These are phyloP conservation scores for Aspergillus steynii DNA, from an alignment of 495 filamentous ascomycete species.

Conservation along the genomic window DNA sequence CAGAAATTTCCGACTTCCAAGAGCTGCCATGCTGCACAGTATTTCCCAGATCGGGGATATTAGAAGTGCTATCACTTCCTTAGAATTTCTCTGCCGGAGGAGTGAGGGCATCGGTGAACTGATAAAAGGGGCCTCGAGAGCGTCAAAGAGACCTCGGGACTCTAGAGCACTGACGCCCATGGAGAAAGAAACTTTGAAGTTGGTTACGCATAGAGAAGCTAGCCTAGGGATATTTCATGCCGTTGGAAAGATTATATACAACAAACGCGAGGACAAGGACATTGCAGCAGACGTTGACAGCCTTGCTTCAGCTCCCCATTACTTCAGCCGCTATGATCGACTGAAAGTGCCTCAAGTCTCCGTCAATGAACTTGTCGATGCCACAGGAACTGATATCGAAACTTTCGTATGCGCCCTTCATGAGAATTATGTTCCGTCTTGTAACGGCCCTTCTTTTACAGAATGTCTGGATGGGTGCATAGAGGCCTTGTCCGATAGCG, in stretches of 20 bases:
- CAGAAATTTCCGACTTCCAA: constrained; percentile 64
- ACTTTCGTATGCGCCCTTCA: constrained; percentile 93
- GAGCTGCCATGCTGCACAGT: constrained; percentile 68
- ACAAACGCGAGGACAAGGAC: constrained; percentile 65
- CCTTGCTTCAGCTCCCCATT: constrained; percentile 56
- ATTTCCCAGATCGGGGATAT: constrained; percentile 87
- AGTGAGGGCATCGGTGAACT: constrained; percentile 69
- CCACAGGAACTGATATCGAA: constrained; percentile 82
- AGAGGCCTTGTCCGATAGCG: constrained; percentile 81
- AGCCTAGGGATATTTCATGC: constrained; percentile 94
- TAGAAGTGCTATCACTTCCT: constrained; percentile 80
- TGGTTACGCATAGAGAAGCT: constrained; percentile 81
- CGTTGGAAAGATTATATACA: constrained; percentile 91
- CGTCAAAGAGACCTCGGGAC: constrained; percentile 56
- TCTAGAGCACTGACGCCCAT: constrained; percentile 60
- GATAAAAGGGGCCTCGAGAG: constrained; percentile 36
- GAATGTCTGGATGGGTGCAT: constrained; percentile 75
- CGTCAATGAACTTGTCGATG: constrained; percentile 76
- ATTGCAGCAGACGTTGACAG: constrained; percentile 23
- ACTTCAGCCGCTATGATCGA: constrained; percentile 62
- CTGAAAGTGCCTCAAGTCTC: constrained; percentile 67
- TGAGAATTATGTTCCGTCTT: constrained; percentile 90
- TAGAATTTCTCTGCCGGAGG: constrained; percentile 87
- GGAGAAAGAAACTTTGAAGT: constrained; percentile 68
- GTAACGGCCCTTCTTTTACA: constrained; percentile 59